Conservation (phyloP, 495 filamentous ascomycete genomes). For the Recurvomyces mirabilis region DNA sequence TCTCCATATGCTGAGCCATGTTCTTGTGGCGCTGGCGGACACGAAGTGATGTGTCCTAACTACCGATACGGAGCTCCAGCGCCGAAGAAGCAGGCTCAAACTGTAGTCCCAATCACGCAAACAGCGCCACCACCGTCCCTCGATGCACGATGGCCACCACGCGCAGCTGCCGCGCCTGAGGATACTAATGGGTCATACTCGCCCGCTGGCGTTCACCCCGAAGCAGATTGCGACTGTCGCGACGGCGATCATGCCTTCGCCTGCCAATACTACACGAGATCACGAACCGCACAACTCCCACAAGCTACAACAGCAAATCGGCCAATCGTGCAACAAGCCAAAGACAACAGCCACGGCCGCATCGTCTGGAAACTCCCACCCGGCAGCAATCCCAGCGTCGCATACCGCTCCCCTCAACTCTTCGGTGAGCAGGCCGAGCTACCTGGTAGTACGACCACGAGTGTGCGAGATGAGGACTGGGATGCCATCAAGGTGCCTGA, state of each 20-base stretch:
- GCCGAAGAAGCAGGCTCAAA: neutral
- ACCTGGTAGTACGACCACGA: neutral
- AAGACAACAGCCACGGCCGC: neutral
- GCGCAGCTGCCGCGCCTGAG: neutral
- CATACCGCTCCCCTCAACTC: constrained; percentile 3
- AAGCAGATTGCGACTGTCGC: neutral
- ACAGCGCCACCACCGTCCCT: neutral
- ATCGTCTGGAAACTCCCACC: constrained; percentile 2
- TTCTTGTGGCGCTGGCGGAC: constrained; percentile 1
- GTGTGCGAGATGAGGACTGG: constrained; percentile 5
- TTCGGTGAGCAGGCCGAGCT: constrained; percentile 15
- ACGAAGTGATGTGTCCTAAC: constrained; percentile 10
- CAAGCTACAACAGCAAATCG: too few species aligned
- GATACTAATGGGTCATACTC: neutral
- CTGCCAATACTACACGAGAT: neutral
- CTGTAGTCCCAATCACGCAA: neutral
- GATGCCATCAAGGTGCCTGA: neutral
- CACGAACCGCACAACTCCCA: neutral
- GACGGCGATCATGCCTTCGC: neutral
- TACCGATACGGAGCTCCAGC: constrained; percentile 4
- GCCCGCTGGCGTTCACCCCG: neutral
- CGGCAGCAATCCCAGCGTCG: neutral
- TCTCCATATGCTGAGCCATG: neutral
- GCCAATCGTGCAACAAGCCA: constrained; percentile 2
- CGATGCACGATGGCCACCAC: constrained; percentile 2